These are phyloP conservation scores for Suzukiozyma palmioleophila DNA, from an alignment of 1,139 yeast species.

Conservation along the genomic window DNA sequence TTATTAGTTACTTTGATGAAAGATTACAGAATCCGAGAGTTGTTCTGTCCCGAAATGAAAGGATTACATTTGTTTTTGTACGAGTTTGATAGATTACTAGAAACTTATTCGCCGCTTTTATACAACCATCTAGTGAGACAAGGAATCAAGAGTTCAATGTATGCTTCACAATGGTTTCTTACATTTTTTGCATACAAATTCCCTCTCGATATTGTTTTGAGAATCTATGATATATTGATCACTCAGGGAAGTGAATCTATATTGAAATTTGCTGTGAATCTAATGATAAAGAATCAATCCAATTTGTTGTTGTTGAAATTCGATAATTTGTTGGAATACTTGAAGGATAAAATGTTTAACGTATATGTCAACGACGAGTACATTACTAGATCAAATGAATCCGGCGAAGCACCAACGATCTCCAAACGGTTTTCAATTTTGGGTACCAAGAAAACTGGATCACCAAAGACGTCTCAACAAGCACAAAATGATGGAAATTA, in stretches of 20 bases:
- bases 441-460: slow-evolving; percentile 14
- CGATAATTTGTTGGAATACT: slow-evolving; percentile 68
- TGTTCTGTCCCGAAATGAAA: slow-evolving; percentile 88
- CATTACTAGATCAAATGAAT: slow-evolving; percentile 13
- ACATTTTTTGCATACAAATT: slow-evolving; percentile 92
- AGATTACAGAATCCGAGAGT: slow-evolving; percentile 68
- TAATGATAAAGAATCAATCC: slow-evolving; percentile 64
- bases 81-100: slow-evolving; percentile 83
- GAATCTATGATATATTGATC: slow-evolving; percentile 79
- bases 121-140: slow-evolving; percentile 75
- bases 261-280: slow-evolving; percentile 72
- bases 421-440: slow-evolving; percentile 17
- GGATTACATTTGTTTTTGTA: slow-evolving; percentile 81
- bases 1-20: slow-evolving; percentile 80
- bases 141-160: slow-evolving; percentile 88
- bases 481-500: slow-evolving; percentile 13
- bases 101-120: slow-evolving; percentile 61
- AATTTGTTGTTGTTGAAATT: slow-evolving; percentile 59
- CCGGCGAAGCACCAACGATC: slow-evolving; percentile 11
- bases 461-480: background rate
- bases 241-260: slow-evolving; percentile 87
- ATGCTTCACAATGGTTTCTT: slow-evolving; percentile 93
- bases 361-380: slow-evolving; percentile 51
- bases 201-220: slow-evolving; percentile 76
- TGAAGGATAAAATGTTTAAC: slow-evolving; percentile 77